phyloP scores from a whole-genome alignment of 225 moss, liverwort and hornwort genomes.

The Pseudisothecium myosuroides region DNA sequence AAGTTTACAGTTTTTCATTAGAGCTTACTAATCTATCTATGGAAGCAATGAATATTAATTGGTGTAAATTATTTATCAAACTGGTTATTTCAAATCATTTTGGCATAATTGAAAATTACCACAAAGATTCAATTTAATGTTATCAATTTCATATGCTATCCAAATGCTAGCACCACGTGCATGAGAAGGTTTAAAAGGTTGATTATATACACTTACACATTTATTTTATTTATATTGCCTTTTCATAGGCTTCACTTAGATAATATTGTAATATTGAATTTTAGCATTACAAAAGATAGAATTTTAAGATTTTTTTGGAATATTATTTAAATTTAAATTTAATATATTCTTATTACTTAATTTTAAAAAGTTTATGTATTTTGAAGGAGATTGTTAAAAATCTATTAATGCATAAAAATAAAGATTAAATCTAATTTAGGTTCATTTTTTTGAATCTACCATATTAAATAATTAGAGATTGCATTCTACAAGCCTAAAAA shows the following conservation, averaged over 20 bases:
- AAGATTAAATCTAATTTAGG: not conserved
- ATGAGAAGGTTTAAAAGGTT: not conserved
- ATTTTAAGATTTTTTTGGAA: no score
- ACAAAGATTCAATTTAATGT: not conserved
- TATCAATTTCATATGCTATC: not conserved
- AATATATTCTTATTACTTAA: not conserved
- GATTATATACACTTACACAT: not conserved
- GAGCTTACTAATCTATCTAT: rapidly evolving
- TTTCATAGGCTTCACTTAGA: not conserved
- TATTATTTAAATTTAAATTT: not conserved
- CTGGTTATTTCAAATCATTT: not conserved
- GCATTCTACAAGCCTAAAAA: rapidly evolving
- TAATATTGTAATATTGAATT: not conserved
- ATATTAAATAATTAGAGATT: not conserved
- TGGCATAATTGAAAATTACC: not conserved
- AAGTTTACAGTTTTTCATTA: not conserved
- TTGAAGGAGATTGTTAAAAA: not conserved
- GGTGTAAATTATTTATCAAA: not conserved
- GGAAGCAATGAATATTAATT: not conserved
- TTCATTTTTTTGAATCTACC: not conserved
- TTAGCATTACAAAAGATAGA: not conserved
- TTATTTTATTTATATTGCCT: not conserved
- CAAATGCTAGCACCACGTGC: rapidly evolving
- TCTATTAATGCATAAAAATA: no score
- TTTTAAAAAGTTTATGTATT: rapidly evolving